Conservation (phyloP, 306 rosid genomes). For the Benincasa hispida region DNA sequence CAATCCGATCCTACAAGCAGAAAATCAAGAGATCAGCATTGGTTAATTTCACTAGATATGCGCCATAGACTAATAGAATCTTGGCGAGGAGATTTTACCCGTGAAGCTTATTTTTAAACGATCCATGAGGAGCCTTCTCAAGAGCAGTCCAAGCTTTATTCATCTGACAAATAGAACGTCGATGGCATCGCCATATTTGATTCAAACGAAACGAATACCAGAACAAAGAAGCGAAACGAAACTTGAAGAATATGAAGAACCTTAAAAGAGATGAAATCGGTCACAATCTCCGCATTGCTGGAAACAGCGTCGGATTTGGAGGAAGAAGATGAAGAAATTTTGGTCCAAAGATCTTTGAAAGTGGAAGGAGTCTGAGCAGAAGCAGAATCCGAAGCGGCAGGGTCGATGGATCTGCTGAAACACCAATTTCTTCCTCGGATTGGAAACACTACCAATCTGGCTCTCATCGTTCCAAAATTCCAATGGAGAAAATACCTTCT, state of each 20-base stretch:
- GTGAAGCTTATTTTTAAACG: conserved; percentile 58
- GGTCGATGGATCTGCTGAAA: conserved; percentile 51
- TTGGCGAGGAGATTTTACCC: conserved; percentile 26
- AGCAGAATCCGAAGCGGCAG: conserved; percentile 18
- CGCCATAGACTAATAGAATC: background rate
- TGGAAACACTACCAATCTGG: conserved; percentile 80
- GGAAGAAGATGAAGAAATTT: conserved; percentile 24
- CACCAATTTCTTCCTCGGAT: conserved; percentile 82
- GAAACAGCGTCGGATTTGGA: conserved; percentile 20
- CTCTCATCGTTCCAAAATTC: conserved; percentile 37
- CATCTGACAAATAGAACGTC: conserved; percentile 35
- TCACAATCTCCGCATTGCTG: conserved; percentile 47
- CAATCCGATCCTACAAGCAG: conserved; percentile 44
- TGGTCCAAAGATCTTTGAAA: conserved; percentile 42
- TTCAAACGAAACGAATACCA: background rate
- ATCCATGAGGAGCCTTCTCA: conserved; percentile 60
- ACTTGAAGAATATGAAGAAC: conserved; percentile 17
- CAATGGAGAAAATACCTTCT: background rate
- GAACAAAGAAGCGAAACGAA: background rate
- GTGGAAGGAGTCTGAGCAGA: conserved; percentile 42
- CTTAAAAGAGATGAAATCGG: conserved; percentile 56
- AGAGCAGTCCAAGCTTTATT: conserved; percentile 60
- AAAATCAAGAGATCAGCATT: background rate
- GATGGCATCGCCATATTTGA: background rate
- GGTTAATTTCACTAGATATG: background rate